Evolutionary conservation across 306 rosid species (phyloP), one percentile per base, ranked within the genome.

Genomic region (Benincasa hispida): DNA sequence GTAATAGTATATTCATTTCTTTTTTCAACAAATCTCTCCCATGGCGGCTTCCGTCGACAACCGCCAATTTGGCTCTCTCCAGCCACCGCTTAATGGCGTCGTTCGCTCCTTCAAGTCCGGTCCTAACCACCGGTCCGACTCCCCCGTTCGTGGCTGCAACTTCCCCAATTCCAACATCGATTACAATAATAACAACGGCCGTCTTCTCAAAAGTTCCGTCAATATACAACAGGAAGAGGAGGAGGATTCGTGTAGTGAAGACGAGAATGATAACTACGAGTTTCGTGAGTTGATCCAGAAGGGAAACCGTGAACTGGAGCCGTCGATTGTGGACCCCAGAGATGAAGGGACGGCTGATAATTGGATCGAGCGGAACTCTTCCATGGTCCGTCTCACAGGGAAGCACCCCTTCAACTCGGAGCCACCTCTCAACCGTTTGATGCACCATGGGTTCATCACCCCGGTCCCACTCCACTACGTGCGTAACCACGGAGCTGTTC

Each of bases 21-120:
- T 45, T 45, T 45, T 5, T 12, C 3, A 45, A 12, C 17, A 45
- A 12, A 12, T 9, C 18, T 21, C 67, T 32, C 79, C 10, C 41
- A 92, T 90, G 97, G 87, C 93, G 68, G 83, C 96, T 60, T 89
- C 91, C 14, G 90, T 90, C 2, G 79, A 81, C n/a, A 86, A 85
- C 79, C 87, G 93, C 53, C 91, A 75, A 48, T 85, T 79, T 72
- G 50, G 78, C 10, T 63, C 41, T 42, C 79, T 79, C 47, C 81
- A 81, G 25, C 82, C 83, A 2, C 74, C 83, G n/a, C 4, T 72
- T 6, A 90, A 83, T 58, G 84, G 85, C 65, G 83, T 82, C 76
- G 70, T 72, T 18, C 82, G 80, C 28, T 77, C 87, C 63, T 88
- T 85, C 74, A 87, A 81, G 19, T 35, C 85, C 24, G 79, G 21